A percentile compares a stretch with the other conserved stretches of the same genome.
phyloP scores from a whole-genome alignment of 2,329 filamentous ascomycete genomes.

The Neopestalotiopsis rosae region DNA sequence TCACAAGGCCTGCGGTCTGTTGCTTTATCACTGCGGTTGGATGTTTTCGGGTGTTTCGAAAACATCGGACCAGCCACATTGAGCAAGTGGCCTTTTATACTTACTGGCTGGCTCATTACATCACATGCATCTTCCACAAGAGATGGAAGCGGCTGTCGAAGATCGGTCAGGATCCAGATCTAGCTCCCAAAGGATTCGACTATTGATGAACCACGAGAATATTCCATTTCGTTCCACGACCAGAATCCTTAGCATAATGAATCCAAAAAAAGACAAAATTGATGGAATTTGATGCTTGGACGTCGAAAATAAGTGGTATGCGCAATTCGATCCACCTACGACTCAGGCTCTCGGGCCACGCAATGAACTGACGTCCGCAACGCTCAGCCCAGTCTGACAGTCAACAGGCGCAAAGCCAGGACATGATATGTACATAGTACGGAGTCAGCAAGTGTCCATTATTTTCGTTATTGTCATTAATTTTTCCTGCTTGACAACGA shows the following conservation, averaged over 20 bases:
- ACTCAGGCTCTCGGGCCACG: conserved; percentile 4
- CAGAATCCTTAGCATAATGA: not conserved
- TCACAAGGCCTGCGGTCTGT: not conserved
- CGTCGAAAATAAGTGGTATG: conserved; percentile 7
- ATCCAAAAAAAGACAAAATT: not conserved
- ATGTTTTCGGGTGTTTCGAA: conserved; percentile 3
- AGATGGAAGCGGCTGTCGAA: not conserved
- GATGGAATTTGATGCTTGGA: not conserved
- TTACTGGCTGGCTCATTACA: not conserved
- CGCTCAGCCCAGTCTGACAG: not conserved
- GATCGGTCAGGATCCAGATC: not conserved
- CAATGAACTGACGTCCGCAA: conserved; percentile 8
- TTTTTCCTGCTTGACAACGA: not conserved
- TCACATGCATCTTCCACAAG: not conserved
- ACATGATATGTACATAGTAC: not conserved
- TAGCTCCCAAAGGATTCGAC: not conserved
- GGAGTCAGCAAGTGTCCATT: not conserved
- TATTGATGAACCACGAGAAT: not conserved
- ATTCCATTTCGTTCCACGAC: conserved; percentile 1
- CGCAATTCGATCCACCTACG: conserved; percentile 4
- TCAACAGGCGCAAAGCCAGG: not conserved
- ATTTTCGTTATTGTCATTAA: not conserved
- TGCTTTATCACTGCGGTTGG: not conserved
- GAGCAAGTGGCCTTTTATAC: not conserved
- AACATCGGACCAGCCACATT: conserved; percentile 7